Base-by-base conservation (phyloP, 2,329 filamentous ascomycete species). In the Fusarium chuoi region DNA sequence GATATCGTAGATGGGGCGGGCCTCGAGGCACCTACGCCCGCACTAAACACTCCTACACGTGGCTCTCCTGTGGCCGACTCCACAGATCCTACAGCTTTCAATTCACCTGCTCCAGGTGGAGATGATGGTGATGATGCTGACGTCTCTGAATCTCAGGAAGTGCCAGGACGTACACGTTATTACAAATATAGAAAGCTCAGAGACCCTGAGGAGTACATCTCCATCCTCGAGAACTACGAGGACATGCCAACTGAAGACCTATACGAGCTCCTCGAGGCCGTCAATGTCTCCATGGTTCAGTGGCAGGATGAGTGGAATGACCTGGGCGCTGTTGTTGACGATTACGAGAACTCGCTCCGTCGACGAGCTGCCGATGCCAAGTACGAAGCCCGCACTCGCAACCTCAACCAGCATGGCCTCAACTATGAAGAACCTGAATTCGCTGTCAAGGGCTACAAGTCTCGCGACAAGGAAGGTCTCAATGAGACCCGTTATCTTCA, bases 291-390 rank as follows among this genome's bases (percentile, higher is more conserved):
- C 7, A 75, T 91, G 57, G 78, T 82, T n/a, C 81, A 85, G 26
- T 90, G 87, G 84, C 87, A 91, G 73, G 78, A 83, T 3, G 89
- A 91, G 75, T 90, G 84, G 81, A 83, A 82, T n/a, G 81, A 84
- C 4, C 79, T 89, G 5, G 84, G 84, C 39, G 86, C 85, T 63
- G 79, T 87, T 18, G 85, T 89, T 4, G 88, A 90, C 59, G 88
- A 90, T 70, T 85, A 89, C 57, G 89, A 90, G 71, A 90, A 90
- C 71, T 84, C 88, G 0, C 82, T 84, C 42, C 86, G 88, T 28
- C 87, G 88, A 30, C 82, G 83, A 22, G 81, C 83, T 22, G 86
- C 88, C 56, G 88, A 87, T 60, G 73, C 83, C 56, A 84, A 88
- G 61, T 85, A 86, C 20, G 81, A 86, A 67, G 83, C 85, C 55